Evolutionary conservation across 192 early-diverging fungal species (phyloP), one percentile per base, ranked within the genome.

Genomic region (Pilaira anomala): DNA sequence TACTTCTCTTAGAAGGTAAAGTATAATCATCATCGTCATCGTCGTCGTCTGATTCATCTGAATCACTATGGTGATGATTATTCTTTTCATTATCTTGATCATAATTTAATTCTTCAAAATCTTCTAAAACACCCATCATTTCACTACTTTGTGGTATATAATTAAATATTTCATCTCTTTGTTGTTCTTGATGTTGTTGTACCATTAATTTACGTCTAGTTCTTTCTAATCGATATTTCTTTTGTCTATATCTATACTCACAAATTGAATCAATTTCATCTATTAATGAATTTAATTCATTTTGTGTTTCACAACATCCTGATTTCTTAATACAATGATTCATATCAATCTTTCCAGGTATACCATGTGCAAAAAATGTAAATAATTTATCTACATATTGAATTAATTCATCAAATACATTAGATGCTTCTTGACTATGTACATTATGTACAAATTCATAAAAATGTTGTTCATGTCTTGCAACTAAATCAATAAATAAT

Each of bases 381-480:
- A 84, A 49, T 19, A 81, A 33, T 14, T 57, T 62, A 42, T 82
- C 80, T 25, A 82, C 72, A 66, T 79, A 84, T 11, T 66, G 63
- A 3, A 84, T 42, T 22, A 84, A 53, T n/a, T 80, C 78, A 12
- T 66, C 70, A 67, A 84, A 84, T 12, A 84, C 68, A 3, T 72
- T 63, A 0, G 77, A 69, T 16, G 75, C 61, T 28, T 81, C 75
- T 49, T 80, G 70, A 25, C 68, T 69, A 39, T 84, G 77, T n/a
- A 84, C 78, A 8, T 75, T 76, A 42, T 82, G 78, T 1, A 84
- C 80, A 66, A 82, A 84, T 19, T 60, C 63, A 56, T 84, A 84
- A 60, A 84, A 84, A 13, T 62, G 67, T 13, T 71, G 69, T 13
- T 80, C 50, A 28, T 84, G 83, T 30, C 72, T 63, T 13, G 68